Base-by-base conservation (phyloP, 1,139 yeast genomes). In the Geotrichum histeridarum region DNA sequence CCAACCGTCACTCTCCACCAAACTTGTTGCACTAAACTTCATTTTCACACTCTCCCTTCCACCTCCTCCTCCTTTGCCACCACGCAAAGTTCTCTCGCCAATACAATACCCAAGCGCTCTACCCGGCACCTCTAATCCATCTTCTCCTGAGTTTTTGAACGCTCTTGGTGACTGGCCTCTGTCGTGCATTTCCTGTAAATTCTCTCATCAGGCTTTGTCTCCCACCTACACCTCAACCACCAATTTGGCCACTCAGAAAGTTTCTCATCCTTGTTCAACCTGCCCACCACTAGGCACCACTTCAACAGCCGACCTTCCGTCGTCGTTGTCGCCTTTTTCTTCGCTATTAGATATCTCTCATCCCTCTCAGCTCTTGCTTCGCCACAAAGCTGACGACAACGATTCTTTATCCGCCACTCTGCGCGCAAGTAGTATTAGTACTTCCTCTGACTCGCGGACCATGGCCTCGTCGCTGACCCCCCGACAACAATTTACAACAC, bases 391-490 rank as follows among this genome's bases (percentile, higher is more conserved):
- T 22, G 46, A 27, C 46, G 8, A 8, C 46, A 14, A 2, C 36
- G 17, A 30, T 30, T 11, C 22, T 18, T 46, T 37, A 27, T 30
- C n/a, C 33, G 31, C 35, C 41, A 17, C 39, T 35, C 18, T 37
- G 39, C 17, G 39, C 39, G 5, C 39, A 37, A 37, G 39, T 37
- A n/a, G 8, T 12, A 9, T 17, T 9, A 39, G 27, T 12, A 15
- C 30, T 8, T 17, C 9, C 8, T 18, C 42, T 18, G 42, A 17
- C 30, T 17, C 17, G 17, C n/a, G 33, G 12, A 18, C 38, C 48
- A 45, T 45, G 49, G 49, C 49, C 4, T 45, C 49, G 12, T 32
- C 49, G 32, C 31, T 45, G 39, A 31, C 49, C 36, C 49, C 49
- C 22, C 42, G 12, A 7, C 42, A 18, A 18, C 42, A 35, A 9